A percentile compares a stretch with the other conserved stretches of the same genome.
phyloP scores from a whole-genome alignment of 768 basidiomycete species.

The Boletus tomentosulus region DNA sequence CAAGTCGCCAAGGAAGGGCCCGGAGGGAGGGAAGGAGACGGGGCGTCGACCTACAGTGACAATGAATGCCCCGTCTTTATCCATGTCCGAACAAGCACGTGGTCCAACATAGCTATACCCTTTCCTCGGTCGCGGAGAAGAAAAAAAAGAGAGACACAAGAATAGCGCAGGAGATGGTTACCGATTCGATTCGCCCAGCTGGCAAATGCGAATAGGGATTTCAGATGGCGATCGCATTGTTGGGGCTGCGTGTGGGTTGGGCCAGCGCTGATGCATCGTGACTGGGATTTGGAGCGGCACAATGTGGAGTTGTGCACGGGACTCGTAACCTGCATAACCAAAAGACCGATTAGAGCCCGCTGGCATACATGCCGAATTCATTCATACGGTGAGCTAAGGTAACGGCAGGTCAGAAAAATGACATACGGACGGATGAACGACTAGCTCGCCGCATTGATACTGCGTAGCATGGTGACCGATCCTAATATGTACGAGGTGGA shows the following conservation, averaged over 20 bases:
- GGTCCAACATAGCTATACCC: constrained; percentile 6
- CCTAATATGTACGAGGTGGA: neutral
- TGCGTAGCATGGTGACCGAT: neutral
- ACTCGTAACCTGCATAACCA: neutral
- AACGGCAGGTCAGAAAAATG: neutral
- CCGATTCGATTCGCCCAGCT: constrained; percentile 16
- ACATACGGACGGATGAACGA: neutral
- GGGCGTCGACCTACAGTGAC: neutral
- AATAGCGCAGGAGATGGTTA: neutral
- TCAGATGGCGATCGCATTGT: neutral
- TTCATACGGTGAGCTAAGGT: neutral
- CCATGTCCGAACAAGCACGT: constrained; percentile 7
- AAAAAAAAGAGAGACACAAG: neutral
- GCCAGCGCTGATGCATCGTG: neutral
- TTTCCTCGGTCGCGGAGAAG: constrained; percentile 9
- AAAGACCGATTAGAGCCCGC: neutral
- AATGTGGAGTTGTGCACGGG: neutral
- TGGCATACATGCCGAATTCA: neutral
- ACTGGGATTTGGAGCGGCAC: neutral
- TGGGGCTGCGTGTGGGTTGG: neutral
- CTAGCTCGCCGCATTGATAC: neutral
- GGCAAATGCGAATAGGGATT: neutral
- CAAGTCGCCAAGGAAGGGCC: neutral
- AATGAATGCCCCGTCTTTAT: neutral
- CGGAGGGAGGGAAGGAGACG: neutral